phyloP scores from a whole-genome alignment of 2,329 filamentous ascomycete genomes.

The Incumbomyces delicatus region DNA sequence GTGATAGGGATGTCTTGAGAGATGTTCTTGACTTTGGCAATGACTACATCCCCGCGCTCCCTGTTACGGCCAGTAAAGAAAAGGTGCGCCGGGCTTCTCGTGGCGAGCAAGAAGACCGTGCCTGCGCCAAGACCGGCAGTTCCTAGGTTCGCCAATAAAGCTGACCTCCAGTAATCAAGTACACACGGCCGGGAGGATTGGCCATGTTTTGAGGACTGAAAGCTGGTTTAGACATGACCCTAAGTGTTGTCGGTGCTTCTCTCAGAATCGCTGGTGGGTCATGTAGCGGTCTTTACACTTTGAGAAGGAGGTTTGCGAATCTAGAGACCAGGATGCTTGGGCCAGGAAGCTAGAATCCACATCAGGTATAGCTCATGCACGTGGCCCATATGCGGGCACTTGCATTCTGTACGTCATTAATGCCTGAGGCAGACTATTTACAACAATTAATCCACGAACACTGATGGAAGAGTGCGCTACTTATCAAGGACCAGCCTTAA shows the following conservation, averaged over 20 bases:
- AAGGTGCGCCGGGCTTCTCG: conserved; percentile 36
- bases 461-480: too few relatives aligned
- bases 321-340: neutral
- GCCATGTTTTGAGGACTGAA: conserved; percentile 27
- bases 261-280: too few relatives aligned
- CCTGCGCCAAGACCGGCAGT: conserved; percentile 32
- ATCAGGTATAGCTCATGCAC: neutral
- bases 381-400: neutral
- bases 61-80: conserved; percentile 35
- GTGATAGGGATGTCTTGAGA: conserved; percentile 19
- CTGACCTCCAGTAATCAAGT: conserved; percentile 35
- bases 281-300: too few relatives aligned
- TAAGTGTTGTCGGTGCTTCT: neutral
- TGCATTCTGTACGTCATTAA: neutral
- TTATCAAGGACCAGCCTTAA: too few relatives aligned
- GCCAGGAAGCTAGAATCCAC: neutral
- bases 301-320: too few relatives aligned
- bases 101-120: conserved; percentile 34
- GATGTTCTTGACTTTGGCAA: conserved; percentile 27
- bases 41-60: conserved; percentile 26
- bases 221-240: neutral
- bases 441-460: too few relatives aligned
- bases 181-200: conserved; percentile 31
- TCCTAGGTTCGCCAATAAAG: neutral
- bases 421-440: neutral